phyloP scores from a whole-genome alignment of 2,329 filamentous ascomycete species.

The Hirsutella rhossiliensis region DNA sequence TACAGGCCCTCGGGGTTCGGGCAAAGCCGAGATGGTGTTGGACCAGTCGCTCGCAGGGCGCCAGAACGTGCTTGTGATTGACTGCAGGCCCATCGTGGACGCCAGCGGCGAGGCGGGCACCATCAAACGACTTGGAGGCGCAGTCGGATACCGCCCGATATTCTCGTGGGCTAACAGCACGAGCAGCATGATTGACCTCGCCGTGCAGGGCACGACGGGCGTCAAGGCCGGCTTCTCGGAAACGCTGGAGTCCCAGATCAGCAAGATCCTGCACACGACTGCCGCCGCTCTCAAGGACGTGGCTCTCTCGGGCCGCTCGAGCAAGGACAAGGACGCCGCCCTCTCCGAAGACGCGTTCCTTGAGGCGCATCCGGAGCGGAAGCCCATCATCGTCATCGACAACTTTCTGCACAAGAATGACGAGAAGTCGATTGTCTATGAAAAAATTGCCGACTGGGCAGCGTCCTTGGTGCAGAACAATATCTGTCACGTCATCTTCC shows the following conservation, averaged over 20 bases:
- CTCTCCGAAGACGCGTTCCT: constrained; percentile 77
- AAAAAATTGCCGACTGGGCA: constrained; percentile 82
- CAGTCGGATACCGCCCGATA: constrained; percentile 84
- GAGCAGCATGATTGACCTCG: constrained; percentile 83
- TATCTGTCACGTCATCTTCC: constrained; percentile 85
- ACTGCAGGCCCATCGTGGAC: constrained; percentile 89
- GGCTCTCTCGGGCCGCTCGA: constrained; percentile 56
- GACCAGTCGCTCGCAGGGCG: constrained; percentile 70
- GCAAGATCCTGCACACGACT: constrained; percentile 81
- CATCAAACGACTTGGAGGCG: constrained; percentile 66
- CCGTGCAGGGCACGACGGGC: constrained; percentile 85
- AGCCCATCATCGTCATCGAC: constrained; percentile 79
- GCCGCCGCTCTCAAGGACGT: constrained; percentile 68
- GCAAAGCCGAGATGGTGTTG: constrained; percentile 77
- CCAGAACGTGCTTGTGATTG: constrained; percentile 69
- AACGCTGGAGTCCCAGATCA: constrained; percentile 77
- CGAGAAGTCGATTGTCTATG: constrained; percentile 52
- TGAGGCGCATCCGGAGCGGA: constrained; percentile 73
- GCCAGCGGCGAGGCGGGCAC: constrained; percentile 78
- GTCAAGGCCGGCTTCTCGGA: constrained; percentile 92
- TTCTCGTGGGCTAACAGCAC: constrained; percentile 97
- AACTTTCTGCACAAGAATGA: constrained; percentile 79
- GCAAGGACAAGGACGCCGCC: constrained; percentile 59
- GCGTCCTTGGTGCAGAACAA: constrained; percentile 76
- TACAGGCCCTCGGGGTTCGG: constrained; percentile 82